These are phyloP conservation scores for Coniochaeta sp. DNA, from an alignment of 2,329 filamentous ascomycete genomes.

Conservation along the genomic window DNA sequence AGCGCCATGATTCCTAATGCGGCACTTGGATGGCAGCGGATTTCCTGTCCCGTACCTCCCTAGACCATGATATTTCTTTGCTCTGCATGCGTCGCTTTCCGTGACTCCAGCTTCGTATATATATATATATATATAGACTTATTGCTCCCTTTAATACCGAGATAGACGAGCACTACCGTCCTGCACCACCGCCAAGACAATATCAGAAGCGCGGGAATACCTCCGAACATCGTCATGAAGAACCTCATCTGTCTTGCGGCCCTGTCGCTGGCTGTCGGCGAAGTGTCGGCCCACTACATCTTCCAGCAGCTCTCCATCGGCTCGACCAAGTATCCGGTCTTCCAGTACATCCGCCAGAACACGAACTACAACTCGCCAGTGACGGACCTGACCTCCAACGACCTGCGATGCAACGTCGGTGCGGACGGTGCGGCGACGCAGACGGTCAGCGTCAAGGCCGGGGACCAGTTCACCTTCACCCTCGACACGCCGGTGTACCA, in stretches of 20 bases:
- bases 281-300: conserved; percentile 32
- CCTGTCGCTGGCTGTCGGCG: conserved; percentile 22
- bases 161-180: not conserved
- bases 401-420: conserved; percentile 32
- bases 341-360: conserved; percentile 36
- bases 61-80: not conserved
- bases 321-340: conserved; percentile 22
- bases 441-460: conserved; percentile 27
- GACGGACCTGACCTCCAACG: conserved; percentile 28
- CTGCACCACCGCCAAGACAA: not conserved
- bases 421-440: conserved; percentile 24
- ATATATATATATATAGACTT: not conserved
- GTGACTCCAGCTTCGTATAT: not conserved
- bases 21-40: not conserved
- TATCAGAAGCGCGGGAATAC: not conserved
- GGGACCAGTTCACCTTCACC: conserved; percentile 30
- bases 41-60: not conserved
- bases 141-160: not conserved
- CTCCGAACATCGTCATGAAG: conserved; percentile 17
- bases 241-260: conserved; percentile 21
- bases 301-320: conserved; percentile 29
- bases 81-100: not conserved
- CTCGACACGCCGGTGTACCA: conserved; percentile 34
- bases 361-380: conserved; percentile 41
- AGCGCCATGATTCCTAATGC: not conserved